These are phyloP conservation scores for Kwoniella pini DNA, from an alignment of 768 basidiomycete genomes.

Conservation along the genomic window DNA sequence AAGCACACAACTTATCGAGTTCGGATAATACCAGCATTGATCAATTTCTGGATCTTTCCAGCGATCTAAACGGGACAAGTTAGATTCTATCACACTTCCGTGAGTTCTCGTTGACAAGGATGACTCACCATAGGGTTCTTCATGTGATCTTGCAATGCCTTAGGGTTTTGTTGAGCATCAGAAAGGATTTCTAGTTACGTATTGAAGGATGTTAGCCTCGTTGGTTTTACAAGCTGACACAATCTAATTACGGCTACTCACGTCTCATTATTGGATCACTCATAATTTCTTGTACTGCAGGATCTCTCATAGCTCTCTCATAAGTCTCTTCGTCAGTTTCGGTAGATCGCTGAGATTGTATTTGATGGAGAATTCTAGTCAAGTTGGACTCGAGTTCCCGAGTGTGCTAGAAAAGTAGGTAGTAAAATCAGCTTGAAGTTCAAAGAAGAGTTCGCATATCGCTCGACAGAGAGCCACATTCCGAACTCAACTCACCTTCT, in stretches of 20 bases:
- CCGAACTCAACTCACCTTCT: conserved; percentile 57
- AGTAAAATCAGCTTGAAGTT: not conserved
- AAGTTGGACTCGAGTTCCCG: conserved; percentile 80
- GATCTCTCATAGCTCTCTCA: conserved; percentile 93
- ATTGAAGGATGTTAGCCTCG: conserved; percentile 21
- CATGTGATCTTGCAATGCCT: conserved; percentile 91
- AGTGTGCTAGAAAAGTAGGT: conserved; percentile 59
- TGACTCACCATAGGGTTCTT: conserved; percentile 64
- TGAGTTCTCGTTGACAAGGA: no score
- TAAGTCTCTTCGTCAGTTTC: conserved; percentile 93
- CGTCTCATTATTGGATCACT: conserved; percentile 23
- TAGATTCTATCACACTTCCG: no score
- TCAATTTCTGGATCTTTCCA: conserved; percentile 47
- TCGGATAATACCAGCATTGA: conserved; percentile 90
- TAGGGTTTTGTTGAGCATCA: conserved; percentile 86
- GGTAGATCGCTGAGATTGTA: conserved; percentile 72
- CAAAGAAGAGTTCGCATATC: no score
- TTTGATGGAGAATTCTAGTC: conserved; percentile 74
- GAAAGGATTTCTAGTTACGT: conserved; percentile 67
- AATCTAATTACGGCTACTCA: not conserved
- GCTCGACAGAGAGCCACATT: no score
- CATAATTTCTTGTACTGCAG: conserved; percentile 68
- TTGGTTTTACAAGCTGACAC: not conserved
- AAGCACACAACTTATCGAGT: conserved; percentile 56
- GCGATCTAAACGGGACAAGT: conserved; percentile 30